Evolutionary conservation across 805 yeast genomes (phyloP).

Genomic region (Yarrowia porcina): DNA sequence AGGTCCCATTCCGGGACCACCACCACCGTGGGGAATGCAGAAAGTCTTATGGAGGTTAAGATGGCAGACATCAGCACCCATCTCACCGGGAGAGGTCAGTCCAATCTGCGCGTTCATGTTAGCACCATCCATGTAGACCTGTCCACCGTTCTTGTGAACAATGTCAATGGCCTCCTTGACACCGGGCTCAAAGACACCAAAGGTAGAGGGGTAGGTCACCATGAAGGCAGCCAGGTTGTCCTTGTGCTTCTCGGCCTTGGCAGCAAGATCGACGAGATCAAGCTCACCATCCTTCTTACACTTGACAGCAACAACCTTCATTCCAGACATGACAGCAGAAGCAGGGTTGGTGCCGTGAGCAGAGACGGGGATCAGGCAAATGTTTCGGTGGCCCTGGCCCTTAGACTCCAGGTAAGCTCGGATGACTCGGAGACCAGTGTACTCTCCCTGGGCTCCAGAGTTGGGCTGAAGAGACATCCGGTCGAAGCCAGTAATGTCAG

Average conservation of each 20-base stretch:
- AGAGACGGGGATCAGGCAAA: slow-evolving; percentile 92
- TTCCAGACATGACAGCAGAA: slow-evolving; percentile 94
- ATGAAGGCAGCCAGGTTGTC: slow-evolving; percentile 80
- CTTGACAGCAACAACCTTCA: slow-evolving; percentile 89
- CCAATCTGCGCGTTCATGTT: slow-evolving; percentile 99
- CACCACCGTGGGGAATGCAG: slow-evolving; percentile 98
- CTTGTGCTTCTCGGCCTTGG: slow-evolving; percentile 66
- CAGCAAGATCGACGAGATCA: slow-evolving; percentile 70
- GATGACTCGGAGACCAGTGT: slow-evolving; percentile 86
- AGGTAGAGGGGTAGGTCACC: slow-evolving; percentile 98
- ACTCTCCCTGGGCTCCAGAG: slow-evolving; percentile 99
- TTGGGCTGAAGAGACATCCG: slow-evolving; percentile 93
- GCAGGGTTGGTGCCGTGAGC: slow-evolving; percentile 99
- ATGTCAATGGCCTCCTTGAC: slow-evolving; percentile 79
- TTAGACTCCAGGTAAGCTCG: slow-evolving; percentile 65
- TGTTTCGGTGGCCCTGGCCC: slow-evolving; percentile 71
- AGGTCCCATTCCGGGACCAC: slow-evolving; percentile 99
- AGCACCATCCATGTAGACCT: slow-evolving; percentile 97
- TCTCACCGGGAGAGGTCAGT: slow-evolving; percentile 91
- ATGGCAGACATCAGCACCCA: slow-evolving; percentile 98
- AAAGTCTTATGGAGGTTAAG: slow-evolving; percentile 95
- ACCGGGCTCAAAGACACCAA: slow-evolving; percentile 93
- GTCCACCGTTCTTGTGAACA: slow-evolving; percentile 85
- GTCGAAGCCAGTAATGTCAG: slow-evolving; percentile 89
- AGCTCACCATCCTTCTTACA: slow-evolving; percentile 83